Base-by-base conservation (phyloP, 768 basidiomycete genomes). In the Boletellus emodensis region DNA sequence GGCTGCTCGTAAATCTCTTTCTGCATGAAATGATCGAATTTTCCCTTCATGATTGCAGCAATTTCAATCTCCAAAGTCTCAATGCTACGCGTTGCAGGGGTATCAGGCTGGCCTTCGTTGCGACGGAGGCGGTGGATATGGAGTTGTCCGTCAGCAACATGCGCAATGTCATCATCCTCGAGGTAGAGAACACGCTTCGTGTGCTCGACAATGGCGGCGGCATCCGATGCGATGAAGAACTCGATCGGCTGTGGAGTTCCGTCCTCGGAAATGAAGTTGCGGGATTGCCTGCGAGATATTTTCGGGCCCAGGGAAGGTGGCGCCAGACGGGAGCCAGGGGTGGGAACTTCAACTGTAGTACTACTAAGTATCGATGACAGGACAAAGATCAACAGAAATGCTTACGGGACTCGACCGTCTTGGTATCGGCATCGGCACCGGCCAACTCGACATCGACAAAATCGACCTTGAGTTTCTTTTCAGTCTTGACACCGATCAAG, bases 11-110 rank as follows among this genome's bases (percentile, higher is more conserved):
- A 97, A 61, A 97, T 97, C 72, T 99, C 96, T 76, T 99, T 99
- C 70, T 98, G 95, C 96, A 99, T 99, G 75, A 99, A 99, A 67
- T 95, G 94, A 66, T 92, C 92, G 68, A 98, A 99, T 71, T 94
- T 92, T 66, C 96, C 96, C 80, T 99, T 99, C 96, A 98, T 98
- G 75, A 99, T 98, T 59, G 95, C 96, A n/a, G 95, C 95, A 40
- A 99, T 83, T 72, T 99, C 96, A 57, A 99, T 84, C 73, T 98
- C 96, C 60, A 99, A 84, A 6, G 94, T 96, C 75, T 98, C 96
- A 70, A 99, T 98, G 57, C 83, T 92, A 58, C 96, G 90, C 32
- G 93, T 95, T 7, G 67, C 61, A 30, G 61, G 63, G 22, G 90
- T 65, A 30, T 84, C 83, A 42, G 76, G 68, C 57, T 80, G 80